Evolutionary conservation across 2,329 filamentous ascomycete species (phyloP).

Genomic region (Neophaeococcomyces aloes): DNA sequence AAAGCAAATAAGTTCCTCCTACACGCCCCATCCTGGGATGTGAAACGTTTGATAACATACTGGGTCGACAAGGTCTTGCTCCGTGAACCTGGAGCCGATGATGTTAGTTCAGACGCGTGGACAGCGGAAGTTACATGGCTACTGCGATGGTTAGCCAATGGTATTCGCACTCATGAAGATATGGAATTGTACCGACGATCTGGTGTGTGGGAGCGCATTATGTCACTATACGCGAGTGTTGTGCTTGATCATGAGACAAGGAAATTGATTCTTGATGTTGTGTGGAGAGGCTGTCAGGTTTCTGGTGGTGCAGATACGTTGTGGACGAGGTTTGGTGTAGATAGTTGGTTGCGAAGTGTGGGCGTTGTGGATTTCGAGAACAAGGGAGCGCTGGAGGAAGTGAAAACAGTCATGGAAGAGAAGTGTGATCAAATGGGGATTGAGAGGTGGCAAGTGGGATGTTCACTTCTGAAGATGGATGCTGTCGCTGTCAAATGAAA

Average conservation of each 20-base stretch:
- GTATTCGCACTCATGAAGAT: conserved; percentile 26
- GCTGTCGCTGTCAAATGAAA: neutral
- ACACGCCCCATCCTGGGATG: conserved; percentile 63
- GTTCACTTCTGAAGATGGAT: neutral
- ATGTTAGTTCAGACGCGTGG: conserved; percentile 61
- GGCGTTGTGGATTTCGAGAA: neutral
- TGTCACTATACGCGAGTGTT: conserved; percentile 58
- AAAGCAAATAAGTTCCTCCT: conserved; percentile 81
- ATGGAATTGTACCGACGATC: conserved; percentile 43
- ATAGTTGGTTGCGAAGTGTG: conserved; percentile 50
- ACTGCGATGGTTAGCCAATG: conserved; percentile 9
- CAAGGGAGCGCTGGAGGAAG: conserved; percentile 7
- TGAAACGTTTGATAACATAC: conserved; percentile 44
- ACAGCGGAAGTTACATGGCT: conserved; percentile 44
- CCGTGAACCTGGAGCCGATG: conserved; percentile 61
- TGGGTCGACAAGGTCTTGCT: conserved; percentile 62
- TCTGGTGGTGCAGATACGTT: conserved; percentile 64
- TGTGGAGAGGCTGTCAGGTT: conserved; percentile 58
- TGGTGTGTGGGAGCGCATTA: conserved; percentile 62
- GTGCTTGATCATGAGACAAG: conserved; percentile 51
- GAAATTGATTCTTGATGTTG: conserved; percentile 49
- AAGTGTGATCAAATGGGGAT: conserved; percentile 1
- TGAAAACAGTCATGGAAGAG: conserved; percentile 10
- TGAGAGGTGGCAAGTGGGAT: neutral
- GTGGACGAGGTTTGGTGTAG: conserved; percentile 61